A percentile compares a stretch with the other conserved stretches of the same genome.
Conservation (phyloP, 441 rosid species). For the Macaranga tanarius region DNA sequence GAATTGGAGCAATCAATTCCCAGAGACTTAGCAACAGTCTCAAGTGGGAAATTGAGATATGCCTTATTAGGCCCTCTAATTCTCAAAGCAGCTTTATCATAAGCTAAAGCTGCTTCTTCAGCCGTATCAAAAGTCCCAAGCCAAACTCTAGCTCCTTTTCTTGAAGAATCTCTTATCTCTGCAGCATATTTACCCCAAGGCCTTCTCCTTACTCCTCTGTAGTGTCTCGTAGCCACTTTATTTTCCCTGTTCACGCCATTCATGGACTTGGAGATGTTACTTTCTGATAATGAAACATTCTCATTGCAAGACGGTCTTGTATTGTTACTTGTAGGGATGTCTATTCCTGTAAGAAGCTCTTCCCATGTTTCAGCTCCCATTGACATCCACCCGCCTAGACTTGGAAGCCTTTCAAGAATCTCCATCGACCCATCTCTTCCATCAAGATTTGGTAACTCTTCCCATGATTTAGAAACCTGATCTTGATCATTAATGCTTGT, state of each 20-base stretch:
- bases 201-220: conserved; percentile 88
- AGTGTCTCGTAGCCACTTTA: conserved; percentile 52
- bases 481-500: conserved; percentile 7
- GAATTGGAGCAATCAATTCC: conserved; percentile 22
- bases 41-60: conserved; percentile 67
- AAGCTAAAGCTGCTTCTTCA: conserved; percentile 78
- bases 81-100: conserved; percentile 83
- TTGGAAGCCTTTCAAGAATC: conserved; percentile 41
- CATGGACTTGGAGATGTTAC: conserved; percentile 8
- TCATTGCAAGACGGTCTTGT: conserved; percentile 9
- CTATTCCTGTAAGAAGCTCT: conserved; percentile 37
- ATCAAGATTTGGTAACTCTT: conserved; percentile 46
- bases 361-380: conserved; percentile 71
- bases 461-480: conserved; percentile 42
- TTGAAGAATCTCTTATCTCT: conserved; percentile 87
- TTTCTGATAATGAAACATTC: conserved; percentile 4
- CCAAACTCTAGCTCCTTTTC: conserved; percentile 91
- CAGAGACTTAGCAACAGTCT: conserved; percentile 46
- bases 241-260: conserved; percentile 14
- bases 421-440: conserved; percentile 30
- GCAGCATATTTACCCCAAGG: conserved; percentile 99
- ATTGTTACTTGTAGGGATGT: conserved; percentile 22
- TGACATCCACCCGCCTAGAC: conserved; percentile 60
- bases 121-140: conserved; percentile 90
- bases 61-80: conserved; percentile 68